phyloP scores from a whole-genome alignment of 257 asterid genomes.

The Solanum pinnatisectum region DNA sequence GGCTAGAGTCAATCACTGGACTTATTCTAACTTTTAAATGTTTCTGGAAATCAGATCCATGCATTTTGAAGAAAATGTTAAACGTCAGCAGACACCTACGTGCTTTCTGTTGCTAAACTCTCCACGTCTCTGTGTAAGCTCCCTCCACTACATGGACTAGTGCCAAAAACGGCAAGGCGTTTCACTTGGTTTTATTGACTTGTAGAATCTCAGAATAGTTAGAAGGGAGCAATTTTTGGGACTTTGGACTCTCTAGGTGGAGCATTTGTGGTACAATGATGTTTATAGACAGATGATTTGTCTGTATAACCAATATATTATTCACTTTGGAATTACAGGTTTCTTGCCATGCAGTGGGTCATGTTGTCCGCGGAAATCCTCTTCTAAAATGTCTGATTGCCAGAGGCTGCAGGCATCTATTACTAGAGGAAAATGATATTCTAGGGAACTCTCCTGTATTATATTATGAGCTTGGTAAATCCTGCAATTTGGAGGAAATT shows the following conservation, averaged over 20 bases:
- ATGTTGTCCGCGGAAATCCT: constrained; percentile 44
- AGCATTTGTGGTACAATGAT: background rate
- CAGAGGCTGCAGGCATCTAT: constrained; percentile 63
- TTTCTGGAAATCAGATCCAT: background rate
- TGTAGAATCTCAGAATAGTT: background rate
- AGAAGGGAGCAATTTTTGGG: background rate
- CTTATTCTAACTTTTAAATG: background rate
- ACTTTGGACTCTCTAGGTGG: background rate
- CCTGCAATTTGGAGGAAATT: constrained; percentile 61
- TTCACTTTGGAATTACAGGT: constrained; percentile 40
- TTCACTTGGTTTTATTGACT: background rate
- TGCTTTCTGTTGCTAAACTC: background rate
- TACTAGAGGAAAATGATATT: constrained; percentile 20
- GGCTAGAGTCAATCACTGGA: background rate
- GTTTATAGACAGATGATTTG: background rate
- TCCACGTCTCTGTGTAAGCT: background rate
- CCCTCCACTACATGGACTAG: background rate
- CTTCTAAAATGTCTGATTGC: constrained; percentile 48
- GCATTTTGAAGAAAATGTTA: background rate
- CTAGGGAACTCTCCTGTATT: constrained; percentile 22
- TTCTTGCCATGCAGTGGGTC: constrained; percentile 45
- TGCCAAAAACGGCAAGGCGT: background rate
- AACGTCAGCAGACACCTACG: background rate
- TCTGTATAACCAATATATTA: background rate
- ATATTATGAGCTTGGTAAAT: constrained; percentile 42